phyloP scores from a whole-genome alignment of 768 basidiomycete genomes.

The Coprinellus micaceus region DNA sequence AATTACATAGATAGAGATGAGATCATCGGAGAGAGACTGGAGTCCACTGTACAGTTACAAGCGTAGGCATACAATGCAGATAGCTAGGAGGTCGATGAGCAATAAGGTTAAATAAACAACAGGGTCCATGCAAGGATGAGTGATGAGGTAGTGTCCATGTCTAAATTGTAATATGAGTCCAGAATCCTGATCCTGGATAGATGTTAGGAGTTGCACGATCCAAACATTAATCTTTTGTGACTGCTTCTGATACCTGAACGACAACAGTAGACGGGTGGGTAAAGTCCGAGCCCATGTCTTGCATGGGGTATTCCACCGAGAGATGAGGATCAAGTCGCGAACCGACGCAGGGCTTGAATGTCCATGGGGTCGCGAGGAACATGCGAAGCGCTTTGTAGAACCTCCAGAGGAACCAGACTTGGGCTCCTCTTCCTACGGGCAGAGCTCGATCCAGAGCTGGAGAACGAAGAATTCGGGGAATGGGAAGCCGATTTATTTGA shows the following conservation, averaged over 20 bases:
- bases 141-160: conserved; percentile 1
- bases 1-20: neutral
- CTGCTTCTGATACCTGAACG: neutral
- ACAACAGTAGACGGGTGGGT: neutral
- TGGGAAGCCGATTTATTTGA: conserved; percentile 36
- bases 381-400: conserved; percentile 52
- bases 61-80: neutral
- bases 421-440: conserved; percentile 21
- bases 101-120: conserved; percentile 7
- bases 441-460: conserved; percentile 23
- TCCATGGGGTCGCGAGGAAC: conserved; percentile 61
- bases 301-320: neutral
- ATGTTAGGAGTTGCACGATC: neutral
- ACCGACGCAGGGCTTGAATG: conserved; percentile 59
- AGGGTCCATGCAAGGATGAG: conserved; percentile 4
- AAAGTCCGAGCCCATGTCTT: neutral
- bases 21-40: neutral
- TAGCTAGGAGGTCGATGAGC: neutral
- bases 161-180: conserved; percentile 3
- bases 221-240: conserved; percentile 1
- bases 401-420: conserved; percentile 57
- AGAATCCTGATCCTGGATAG: conserved; percentile 2
- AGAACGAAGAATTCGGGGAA: conserved; percentile 29
- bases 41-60: conserved; percentile 1
- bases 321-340: conserved; percentile 31